Conservation (phyloP, 345 rosid genomes). For the Syzygium aromaticum region DNA sequence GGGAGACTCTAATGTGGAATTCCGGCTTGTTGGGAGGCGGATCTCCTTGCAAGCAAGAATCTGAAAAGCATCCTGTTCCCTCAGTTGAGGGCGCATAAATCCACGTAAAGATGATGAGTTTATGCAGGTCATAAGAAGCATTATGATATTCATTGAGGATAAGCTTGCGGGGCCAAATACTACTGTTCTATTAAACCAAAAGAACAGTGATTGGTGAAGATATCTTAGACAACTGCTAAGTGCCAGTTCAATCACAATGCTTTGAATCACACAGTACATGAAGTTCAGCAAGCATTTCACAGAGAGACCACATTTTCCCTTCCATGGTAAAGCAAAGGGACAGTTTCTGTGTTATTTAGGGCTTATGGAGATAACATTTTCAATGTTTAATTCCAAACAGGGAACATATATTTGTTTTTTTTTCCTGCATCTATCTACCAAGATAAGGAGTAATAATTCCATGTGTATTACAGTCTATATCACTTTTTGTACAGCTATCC, state of each 20-base stretch:
- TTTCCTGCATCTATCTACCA: neutral
- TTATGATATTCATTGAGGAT: neutral
- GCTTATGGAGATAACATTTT: neutral
- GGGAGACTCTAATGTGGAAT: constrained; percentile 40
- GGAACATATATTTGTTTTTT: neutral
- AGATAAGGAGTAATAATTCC: neutral
- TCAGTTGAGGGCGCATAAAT: neutral
- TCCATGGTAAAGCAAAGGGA: neutral
- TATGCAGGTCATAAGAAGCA: neutral
- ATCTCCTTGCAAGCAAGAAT: constrained; percentile 89
- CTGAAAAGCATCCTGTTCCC: constrained; percentile 73
- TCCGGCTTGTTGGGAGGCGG: constrained; percentile 45
- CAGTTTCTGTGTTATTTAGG: neutral
- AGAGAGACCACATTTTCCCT: neutral
- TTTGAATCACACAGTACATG: neutral
- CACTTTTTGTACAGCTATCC: neutral
- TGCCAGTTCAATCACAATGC: neutral
- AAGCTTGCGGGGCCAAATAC: neutral
- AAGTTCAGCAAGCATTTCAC: neutral
- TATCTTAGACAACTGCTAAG: neutral
- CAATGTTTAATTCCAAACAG: neutral
- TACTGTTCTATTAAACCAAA: too few relatives aligned
- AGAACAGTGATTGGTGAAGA: neutral
- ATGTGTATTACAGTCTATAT: neutral
- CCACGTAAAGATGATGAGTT: neutral